phyloP scores from a whole-genome alignment of 257 asterid species.

The Lycium barbarum region DNA sequence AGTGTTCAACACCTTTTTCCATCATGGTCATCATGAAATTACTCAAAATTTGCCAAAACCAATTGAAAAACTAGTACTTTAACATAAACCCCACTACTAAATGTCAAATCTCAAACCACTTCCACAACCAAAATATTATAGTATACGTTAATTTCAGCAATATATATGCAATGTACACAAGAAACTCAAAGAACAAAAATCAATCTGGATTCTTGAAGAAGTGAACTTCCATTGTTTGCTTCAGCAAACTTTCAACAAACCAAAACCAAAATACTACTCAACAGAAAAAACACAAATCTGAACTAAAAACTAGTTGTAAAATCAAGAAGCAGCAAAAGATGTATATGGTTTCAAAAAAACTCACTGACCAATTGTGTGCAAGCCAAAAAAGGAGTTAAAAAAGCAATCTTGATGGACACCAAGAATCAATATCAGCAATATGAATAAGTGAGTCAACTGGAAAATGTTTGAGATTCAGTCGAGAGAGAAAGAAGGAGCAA shows the following conservation, averaged over 20 bases:
- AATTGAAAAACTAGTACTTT: conserved; percentile 15
- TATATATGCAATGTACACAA: conserved; percentile 16
- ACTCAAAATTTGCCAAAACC: conserved; percentile 28
- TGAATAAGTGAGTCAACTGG: neutral
- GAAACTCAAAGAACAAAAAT: neutral
- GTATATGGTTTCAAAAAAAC: conserved; percentile 16
- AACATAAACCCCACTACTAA: conserved; percentile 7
- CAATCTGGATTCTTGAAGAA: conserved; percentile 12
- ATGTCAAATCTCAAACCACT: conserved; percentile 23
- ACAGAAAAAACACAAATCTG: neutral
- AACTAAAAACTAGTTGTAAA: conserved; percentile 3
- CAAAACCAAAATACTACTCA: neutral
- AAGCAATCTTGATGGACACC: neutral
- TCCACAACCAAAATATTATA: neutral
- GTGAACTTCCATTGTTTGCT: conserved; percentile 5
- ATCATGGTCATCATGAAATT: conserved; percentile 38
- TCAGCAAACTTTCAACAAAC: conserved; percentile 18
- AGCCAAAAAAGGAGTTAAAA: neutral
- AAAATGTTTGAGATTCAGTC: neutral
- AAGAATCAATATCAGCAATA: no score
- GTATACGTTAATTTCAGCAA: neutral
- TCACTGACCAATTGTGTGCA: conserved; percentile 14
- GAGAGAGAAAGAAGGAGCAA: neutral
- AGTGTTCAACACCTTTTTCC: conserved; percentile 63
- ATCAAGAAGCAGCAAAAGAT: neutral